Percentiles rank a stretch among this genome's conserved stretches.
phyloP scores from a whole-genome alignment of 257 asterid genomes.

The Apocynum venetum region DNA sequence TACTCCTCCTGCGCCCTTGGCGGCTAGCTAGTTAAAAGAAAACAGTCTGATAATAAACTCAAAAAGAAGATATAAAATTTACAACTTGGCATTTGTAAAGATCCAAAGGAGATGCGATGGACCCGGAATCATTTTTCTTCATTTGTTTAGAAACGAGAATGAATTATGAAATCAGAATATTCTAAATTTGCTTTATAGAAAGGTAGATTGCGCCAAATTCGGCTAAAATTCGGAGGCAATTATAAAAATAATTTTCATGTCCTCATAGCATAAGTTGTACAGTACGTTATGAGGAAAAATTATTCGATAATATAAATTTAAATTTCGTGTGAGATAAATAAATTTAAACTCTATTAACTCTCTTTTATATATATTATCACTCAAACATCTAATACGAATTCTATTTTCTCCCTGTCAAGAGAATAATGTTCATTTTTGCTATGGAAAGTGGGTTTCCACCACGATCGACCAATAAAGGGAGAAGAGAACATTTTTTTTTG shows the following conservation, averaged over 20 bases:
- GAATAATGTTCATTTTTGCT: too few species aligned
- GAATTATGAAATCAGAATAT: neutral
- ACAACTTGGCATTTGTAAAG: neutral
- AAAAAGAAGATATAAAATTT: neutral
- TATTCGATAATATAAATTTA: too few species aligned
- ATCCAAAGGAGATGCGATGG: neutral
- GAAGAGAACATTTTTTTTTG: neutral
- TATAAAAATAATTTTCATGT: neutral
- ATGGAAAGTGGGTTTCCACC: neutral
- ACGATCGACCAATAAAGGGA: neutral
- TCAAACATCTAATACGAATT: too few species aligned
- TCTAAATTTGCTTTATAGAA: neutral
- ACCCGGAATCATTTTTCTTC: neutral
- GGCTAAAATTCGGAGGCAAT: neutral
- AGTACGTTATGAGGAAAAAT: too few species aligned
- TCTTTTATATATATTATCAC: too few species aligned
- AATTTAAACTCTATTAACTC: too few species aligned
- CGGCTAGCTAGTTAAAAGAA: neutral
- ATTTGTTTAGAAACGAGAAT: neutral
- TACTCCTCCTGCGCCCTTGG: too few species aligned
- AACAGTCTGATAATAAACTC: neutral
- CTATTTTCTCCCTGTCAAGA: too few species aligned
- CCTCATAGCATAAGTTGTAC: too few species aligned
- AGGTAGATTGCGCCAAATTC: neutral
- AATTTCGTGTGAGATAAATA: too few species aligned